phyloP scores from a whole-genome alignment of 768 basidiomycete genomes.

The Russula vinacea region DNA sequence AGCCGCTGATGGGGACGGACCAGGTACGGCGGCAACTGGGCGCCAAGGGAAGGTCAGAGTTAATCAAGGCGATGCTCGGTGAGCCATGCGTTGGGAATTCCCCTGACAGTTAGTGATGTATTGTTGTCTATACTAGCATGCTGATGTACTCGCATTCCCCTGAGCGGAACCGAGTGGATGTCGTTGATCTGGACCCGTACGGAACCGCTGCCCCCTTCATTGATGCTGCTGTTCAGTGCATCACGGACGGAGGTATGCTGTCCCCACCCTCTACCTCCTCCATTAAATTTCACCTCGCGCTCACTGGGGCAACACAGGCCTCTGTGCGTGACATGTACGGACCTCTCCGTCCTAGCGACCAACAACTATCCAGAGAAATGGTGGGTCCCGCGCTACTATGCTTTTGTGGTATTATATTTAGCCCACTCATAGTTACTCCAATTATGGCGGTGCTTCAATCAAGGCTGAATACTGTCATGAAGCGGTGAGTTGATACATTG shows the following conservation, averaged over 20 bases:
- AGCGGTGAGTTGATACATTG: conserved; percentile 51
- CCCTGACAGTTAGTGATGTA: not conserved
- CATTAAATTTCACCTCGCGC: not conserved
- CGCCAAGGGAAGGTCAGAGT: conserved; percentile 61
- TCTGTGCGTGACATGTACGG: conserved; percentile 97
- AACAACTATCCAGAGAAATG: conserved; percentile 97
- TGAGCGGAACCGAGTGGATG: conserved; percentile 74
- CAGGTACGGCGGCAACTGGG: conserved; percentile 13
- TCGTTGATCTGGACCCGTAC: conserved; percentile 97
- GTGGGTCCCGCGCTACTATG: conserved; percentile 40
- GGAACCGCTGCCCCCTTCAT: conserved; percentile 97
- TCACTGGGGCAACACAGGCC: conserved; percentile 45
- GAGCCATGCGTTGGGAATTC: conserved; percentile 28
- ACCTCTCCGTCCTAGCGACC: conserved; percentile 89
- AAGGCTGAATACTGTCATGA: conserved; percentile 97
- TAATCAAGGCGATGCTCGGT: conserved; percentile 96
- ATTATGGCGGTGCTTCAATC: conserved; percentile 88
- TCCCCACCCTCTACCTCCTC: no score
- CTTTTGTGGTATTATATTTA: not conserved
- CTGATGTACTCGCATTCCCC: conserved; percentile 88
- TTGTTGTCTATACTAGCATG: conserved; percentile 51
- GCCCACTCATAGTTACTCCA: conserved; percentile 64
- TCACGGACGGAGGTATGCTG: conserved; percentile 77
- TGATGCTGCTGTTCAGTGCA: conserved; percentile 86
- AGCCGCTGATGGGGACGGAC: conserved; percentile 22